phyloP scores from a whole-genome alignment of 768 basidiomycete genomes.

The Suillus bovinus region DNA sequence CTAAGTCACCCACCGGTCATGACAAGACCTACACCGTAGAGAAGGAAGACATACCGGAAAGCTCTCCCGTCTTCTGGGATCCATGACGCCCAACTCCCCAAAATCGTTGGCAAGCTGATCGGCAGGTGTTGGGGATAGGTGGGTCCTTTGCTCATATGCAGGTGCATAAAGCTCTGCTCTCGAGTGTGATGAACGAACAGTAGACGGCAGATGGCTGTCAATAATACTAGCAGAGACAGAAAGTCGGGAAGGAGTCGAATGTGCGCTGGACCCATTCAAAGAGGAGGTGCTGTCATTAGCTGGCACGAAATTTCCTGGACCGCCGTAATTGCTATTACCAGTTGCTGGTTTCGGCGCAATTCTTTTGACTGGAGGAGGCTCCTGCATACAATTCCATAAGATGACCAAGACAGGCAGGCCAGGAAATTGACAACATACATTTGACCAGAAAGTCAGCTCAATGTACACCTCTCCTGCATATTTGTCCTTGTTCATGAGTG shows the following conservation, averaged over 20 bases:
- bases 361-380: conserved; percentile 77
- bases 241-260: conserved; percentile 13
- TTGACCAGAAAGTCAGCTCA: conserved; percentile 96
- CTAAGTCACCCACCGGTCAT: conserved; percentile 24
- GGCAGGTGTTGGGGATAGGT: conserved; percentile 35
- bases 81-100: conserved; percentile 60
- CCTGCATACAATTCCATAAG: conserved; percentile 43
- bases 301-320: conserved; percentile 75
- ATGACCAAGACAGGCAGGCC: conserved; percentile 9
- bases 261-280: conserved; percentile 24
- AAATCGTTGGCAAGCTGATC: conserved; percentile 66
- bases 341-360: conserved; percentile 47
- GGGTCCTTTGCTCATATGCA: conserved; percentile 62
- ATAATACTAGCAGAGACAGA: conserved; percentile 30
- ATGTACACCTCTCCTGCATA: conserved; percentile 96
- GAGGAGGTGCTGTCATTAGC: conserved; percentile 35
- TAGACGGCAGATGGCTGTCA: conserved; percentile 58
- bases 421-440: conserved; percentile 49
- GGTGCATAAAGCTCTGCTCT: conserved; percentile 72
- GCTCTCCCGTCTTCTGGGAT: conserved; percentile 54
- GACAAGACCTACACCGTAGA: conserved; percentile 14
- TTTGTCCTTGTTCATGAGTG: conserved; percentile 84
- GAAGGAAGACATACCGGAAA: conserved; percentile 49
- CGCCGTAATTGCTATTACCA: conserved; percentile 67
- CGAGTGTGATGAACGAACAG: conserved; percentile 62